Base-by-base conservation (phyloP, 331 rosid genomes). In the Prunus yedoensis region DNA sequence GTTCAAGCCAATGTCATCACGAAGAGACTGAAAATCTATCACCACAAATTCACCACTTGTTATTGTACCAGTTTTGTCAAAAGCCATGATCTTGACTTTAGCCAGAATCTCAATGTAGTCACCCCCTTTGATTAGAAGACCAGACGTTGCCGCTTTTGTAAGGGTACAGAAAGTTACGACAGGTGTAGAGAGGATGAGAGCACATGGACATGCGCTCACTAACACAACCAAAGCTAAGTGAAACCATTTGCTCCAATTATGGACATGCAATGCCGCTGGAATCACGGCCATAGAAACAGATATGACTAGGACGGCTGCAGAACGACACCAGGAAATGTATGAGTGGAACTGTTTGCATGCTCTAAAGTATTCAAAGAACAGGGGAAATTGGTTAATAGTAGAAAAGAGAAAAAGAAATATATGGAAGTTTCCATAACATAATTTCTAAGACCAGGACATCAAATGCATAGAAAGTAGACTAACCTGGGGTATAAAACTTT, bases 41-140 rank as follows among this genome's bases (percentile, higher is more conserved):
- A 94, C 96, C 68, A 84, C 73, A 82, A 94, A 91, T 80, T 94
- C 96, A 76, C 96, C 99, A 76, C 85, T 90, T 6, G 99, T 94
- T 68, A 94, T 84, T 6, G 99, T 94, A 17, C 99, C 99, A 1
- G 99, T 94, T 78, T 94, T 94, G 83, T 94, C 99, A 68, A 94
- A 92, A 23, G 97, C 99, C 73, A 88, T 51, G 59, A 80, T 74
- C 86, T 94, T 92, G 73, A 90, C 75, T 83, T 90, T 92, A 0
- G 93, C 90, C 23, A 94, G 87, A 47, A 79, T 83, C 82, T 94
- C 97, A 50, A 94, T 90, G 83, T 83, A 71, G 58, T 92, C 88
- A 62, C 99, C 97, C 38, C 99, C 99, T 87, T 94, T 94, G 89
- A 94, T 90, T 21, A 94, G 83, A 73, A 94, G 88, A 59, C 99